A percentile compares a stretch with the other conserved stretches of the same genome.
Conservation (phyloP, 1,284 basidiomycete genomes). For the Phaffia rhodozyma region DNA sequence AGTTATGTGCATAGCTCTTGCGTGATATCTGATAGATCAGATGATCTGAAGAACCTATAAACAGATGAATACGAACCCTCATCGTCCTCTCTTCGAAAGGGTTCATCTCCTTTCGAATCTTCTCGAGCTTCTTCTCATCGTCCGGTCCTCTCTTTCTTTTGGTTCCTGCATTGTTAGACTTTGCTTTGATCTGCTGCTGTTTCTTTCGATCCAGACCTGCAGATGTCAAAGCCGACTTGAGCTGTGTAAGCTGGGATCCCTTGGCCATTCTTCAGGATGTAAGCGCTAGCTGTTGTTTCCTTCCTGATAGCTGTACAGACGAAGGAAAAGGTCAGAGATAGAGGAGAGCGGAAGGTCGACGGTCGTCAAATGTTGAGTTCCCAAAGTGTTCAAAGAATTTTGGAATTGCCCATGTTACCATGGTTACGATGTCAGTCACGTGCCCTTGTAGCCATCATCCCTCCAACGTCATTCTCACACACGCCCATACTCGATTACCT, state of each 20-base stretch:
- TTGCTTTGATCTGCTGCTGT: conserved; percentile 25
- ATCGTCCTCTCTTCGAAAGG: conserved; percentile 88
- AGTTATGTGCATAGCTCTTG: background rate
- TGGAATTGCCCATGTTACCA: too few species aligned
- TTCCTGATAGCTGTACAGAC: background rate
- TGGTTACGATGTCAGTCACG: too few species aligned
- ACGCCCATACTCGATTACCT: too few species aligned
- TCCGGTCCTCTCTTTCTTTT: conserved; percentile 58
- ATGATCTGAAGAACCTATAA: background rate
- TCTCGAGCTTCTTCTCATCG: conserved; percentile 62
- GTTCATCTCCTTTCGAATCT: conserved; percentile 76
- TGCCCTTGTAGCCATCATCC: too few species aligned
- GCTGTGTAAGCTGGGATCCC: conserved; percentile 70
- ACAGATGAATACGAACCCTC: conserved; percentile 36
- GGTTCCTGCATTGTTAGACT: conserved; percentile 42
- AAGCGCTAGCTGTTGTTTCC: background rate
- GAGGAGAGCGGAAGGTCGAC: too few species aligned
- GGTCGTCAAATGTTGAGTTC: too few species aligned
- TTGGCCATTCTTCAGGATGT: conserved; percentile 14
- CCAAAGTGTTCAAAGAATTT: too few species aligned
- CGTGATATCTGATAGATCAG: background rate
- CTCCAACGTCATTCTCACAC: too few species aligned
- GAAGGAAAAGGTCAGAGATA: background rate
- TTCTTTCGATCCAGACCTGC: conserved; percentile 56
- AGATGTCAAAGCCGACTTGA: conserved; percentile 66